Percentiles rank a stretch among this genome's conserved stretches.
Evolutionary conservation across 73 alveolate genomes (phyloP).

Genomic region (Breviolum minutum): DNA sequence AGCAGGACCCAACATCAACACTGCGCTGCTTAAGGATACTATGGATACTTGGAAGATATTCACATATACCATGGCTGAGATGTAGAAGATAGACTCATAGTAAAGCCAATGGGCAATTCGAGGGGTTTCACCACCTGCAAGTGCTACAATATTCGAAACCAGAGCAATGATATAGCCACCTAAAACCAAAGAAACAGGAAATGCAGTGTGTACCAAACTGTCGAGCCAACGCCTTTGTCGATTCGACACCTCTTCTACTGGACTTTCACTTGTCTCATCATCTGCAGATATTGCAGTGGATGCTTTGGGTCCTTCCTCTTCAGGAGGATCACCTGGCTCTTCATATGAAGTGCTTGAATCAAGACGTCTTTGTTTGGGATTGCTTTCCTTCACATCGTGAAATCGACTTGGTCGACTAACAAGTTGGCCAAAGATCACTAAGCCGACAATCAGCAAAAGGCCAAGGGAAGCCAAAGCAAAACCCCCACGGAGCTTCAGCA

Average conservation of each 20-base stretch:
- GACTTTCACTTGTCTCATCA: background rate
- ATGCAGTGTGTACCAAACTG: background rate
- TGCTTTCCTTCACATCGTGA: background rate
- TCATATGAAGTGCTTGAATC: background rate
- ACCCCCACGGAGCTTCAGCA: constrained; percentile 17
- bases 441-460: background rate
- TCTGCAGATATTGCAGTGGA: background rate
- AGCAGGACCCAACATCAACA: constrained; percentile 21
- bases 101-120: constrained; percentile 37
- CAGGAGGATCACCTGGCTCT: background rate
- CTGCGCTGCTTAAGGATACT: background rate
- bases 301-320: background rate
- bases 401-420: no score
- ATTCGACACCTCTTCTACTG: background rate
- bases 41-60: constrained; percentile 1
- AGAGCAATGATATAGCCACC: constrained; percentile 24
- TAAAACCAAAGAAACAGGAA: background rate
- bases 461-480: background rate
- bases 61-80: constrained; percentile 47
- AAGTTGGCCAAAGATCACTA: background rate
- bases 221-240: background rate
- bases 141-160: constrained; percentile 1
- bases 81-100: constrained; percentile 66
- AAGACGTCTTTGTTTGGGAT: background rate
- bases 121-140: background rate